Base-by-base conservation (phyloP, 306 rosid genomes). In the Fragaria iinumae region DNA sequence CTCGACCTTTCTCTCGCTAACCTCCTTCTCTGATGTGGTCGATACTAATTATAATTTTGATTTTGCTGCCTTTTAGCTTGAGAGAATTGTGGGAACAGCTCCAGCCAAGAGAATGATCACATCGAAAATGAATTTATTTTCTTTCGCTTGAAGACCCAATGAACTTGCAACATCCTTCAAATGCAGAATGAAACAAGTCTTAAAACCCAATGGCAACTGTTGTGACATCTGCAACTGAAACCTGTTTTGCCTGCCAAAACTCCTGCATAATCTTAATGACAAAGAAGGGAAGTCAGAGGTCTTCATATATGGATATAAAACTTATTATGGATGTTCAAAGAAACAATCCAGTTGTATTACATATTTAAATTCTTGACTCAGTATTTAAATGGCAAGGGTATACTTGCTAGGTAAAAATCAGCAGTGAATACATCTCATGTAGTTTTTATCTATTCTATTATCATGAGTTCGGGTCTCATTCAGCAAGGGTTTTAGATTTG, bases 81-180 rank as follows among this genome's bases (percentile, higher is more conserved):
- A 87, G 84, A 87, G 91, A 83, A 80, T 87, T 56, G 87, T 87
- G 69, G 89, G 91, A 87, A 83, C 72, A 50, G 74, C 75, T 43
- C 27, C 86, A 36, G 84, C 91, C 18, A 87, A 83, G 78, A 83
- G 82, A 74, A 85, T 85, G 91, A n/a, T 62, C 75, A 65, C 71
- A 20, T 83, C 89, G 13, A 88, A 87, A 27, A 83, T 85, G 75
- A 70, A 45, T 7, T 77, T 79, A 39, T 87, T 87, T 18, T 74
- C 80, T 14, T 87, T 85, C 66, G 73, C 87, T 64, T 85, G 66
- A 82, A 74, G 63, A 45, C 44, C 2, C 9, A 50, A 13, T 57
- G 34, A 3, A 3, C 11, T 32, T 20, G 6, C 2, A 11, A 14
- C 34, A 25, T 12, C 63, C 17, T 17, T 17, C 20, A 52, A 57